A percentile compares a stretch with the other conserved stretches of the same genome.
These are phyloP conservation scores for Boeremia exigua DNA, from an alignment of 2,329 filamentous ascomycete species.

Conservation along the genomic window DNA sequence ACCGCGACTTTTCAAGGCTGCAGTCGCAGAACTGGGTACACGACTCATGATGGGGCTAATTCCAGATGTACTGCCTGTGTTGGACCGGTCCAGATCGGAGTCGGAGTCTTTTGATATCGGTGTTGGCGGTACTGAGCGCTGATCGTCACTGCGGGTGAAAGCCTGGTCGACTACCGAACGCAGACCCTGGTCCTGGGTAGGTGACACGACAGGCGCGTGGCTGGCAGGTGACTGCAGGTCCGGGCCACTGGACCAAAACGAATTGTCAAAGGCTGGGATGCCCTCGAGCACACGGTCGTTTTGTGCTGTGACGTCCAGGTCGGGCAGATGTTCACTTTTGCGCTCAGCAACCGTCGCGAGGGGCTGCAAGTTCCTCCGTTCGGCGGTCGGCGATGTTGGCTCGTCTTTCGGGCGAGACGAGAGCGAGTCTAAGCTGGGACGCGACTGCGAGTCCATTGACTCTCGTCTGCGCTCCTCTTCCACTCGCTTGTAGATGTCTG, in stretches of 20 bases:
- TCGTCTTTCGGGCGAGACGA: constrained; percentile 35
- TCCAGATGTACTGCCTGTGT: constrained; percentile 66
- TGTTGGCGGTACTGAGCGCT: constrained; percentile 59
- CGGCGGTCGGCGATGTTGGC: constrained; percentile 23
- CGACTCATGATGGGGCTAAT: constrained; percentile 71
- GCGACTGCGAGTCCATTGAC: constrained; percentile 61
- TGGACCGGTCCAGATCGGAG: constrained; percentile 60
- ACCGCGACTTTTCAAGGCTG: constrained; percentile 48
- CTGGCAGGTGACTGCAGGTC: constrained; percentile 20
- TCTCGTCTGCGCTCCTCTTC: constrained; percentile 68
- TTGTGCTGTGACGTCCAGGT: constrained; percentile 31
- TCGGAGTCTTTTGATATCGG: constrained; percentile 54
- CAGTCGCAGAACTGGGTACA: constrained; percentile 55
- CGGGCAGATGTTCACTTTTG: constrained; percentile 65
- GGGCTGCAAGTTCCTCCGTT: constrained; percentile 35
- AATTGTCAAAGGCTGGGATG: constrained; percentile 33
- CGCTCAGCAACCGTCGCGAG: constrained; percentile 64
- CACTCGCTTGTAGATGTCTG: constrained; percentile 77
- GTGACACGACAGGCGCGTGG: constrained; percentile 22
- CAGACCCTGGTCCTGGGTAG: constrained; percentile 35
- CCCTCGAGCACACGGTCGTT: constrained; percentile 17
- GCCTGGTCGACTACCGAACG: constrained; percentile 67
- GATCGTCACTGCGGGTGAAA: constrained; percentile 65
- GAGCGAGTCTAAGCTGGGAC: constrained; percentile 64
- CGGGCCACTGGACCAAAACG: constrained; percentile 34